Evolutionary conservation across 768 basidiomycete species (phyloP).

Genomic region (Leccinum uliginosum): DNA sequence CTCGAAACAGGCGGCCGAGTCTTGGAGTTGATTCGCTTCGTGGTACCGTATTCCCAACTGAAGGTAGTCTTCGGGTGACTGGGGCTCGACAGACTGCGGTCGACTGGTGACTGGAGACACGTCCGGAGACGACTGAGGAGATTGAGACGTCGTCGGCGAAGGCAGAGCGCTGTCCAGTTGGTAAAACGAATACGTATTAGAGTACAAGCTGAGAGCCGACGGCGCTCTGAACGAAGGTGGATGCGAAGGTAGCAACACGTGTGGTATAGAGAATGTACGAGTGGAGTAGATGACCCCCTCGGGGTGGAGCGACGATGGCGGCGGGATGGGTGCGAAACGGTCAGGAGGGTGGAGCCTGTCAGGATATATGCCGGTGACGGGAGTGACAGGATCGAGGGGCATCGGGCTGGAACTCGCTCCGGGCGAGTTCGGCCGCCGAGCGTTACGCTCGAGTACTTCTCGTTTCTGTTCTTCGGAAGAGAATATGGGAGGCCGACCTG

Average conservation of each 20-base stretch:
- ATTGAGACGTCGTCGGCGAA: slow-evolving; percentile 37
- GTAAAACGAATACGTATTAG: slow-evolving; percentile 60
- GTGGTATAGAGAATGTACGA: slow-evolving; percentile 12
- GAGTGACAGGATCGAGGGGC: slow-evolving; percentile 15
- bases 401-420: slow-evolving; percentile 8
- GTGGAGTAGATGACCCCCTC: slow-evolving; percentile 8
- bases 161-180: slow-evolving; percentile 45
- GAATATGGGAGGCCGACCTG: slow-evolving; percentile 44
- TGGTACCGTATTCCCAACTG: slow-evolving; percentile 77
- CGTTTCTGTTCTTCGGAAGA: slow-evolving; percentile 38
- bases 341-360: background rate
- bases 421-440: slow-evolving; percentile 36
- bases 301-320: slow-evolving; percentile 14
- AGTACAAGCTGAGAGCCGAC: slow-evolving; percentile 49
- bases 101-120: too few relatives aligned
- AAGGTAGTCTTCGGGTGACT: slow-evolving; percentile 62
- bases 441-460: slow-evolving; percentile 56
- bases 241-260: slow-evolving; percentile 24
- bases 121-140: slow-evolving; percentile 2
- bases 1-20: slow-evolving; percentile 73
- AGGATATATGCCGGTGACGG: slow-evolving; percentile 20
- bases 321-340: background rate
- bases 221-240: slow-evolving; percentile 35
- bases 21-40: slow-evolving; percentile 63
- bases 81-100: slow-evolving; percentile 12